Evolutionary conservation across 352 stramenopile genomes (phyloP).

Genomic region (Peronosclerospora sorghi): DNA sequence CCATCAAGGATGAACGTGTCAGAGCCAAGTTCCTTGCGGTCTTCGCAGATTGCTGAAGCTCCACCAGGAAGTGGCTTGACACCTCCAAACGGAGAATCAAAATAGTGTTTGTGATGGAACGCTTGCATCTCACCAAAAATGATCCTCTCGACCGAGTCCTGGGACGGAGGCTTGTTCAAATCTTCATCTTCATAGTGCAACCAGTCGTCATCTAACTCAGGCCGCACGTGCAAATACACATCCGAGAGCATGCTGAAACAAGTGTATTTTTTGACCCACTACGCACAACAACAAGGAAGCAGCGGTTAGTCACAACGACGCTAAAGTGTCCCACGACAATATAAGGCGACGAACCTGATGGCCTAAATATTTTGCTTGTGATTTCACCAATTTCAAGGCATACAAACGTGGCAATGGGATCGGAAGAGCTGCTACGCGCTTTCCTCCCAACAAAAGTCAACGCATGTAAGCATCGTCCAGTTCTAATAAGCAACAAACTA

Average conservation of each 20-base stretch:
- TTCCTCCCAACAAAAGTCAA: background rate
- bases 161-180: constrained; percentile 47
- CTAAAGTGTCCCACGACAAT: background rate
- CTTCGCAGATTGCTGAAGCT: constrained; percentile 43
- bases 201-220: constrained; percentile 73
- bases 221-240: constrained; percentile 67
- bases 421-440: constrained; percentile 63
- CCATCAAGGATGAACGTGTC: constrained; percentile 53
- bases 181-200: constrained; percentile 75
- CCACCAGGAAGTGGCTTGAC: constrained; percentile 35
- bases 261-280: constrained; percentile 83
- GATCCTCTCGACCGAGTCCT: constrained; percentile 65
- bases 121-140: constrained; percentile 78
- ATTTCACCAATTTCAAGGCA: constrained; percentile 78
- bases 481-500: background rate
- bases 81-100: constrained; percentile 40
- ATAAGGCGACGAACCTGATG: constrained; percentile 36
- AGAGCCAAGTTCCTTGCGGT: constrained; percentile 44
- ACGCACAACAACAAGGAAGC: constrained; percentile 6
- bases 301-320: background rate
- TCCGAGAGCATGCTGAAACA: constrained; percentile 69
- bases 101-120: constrained; percentile 83
- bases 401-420: constrained; percentile 59
- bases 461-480: background rate
- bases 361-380: constrained; percentile 71